Evolutionary conservation across 1,139 yeast species (phyloP).

Genomic region (Candida glucosophila): DNA sequence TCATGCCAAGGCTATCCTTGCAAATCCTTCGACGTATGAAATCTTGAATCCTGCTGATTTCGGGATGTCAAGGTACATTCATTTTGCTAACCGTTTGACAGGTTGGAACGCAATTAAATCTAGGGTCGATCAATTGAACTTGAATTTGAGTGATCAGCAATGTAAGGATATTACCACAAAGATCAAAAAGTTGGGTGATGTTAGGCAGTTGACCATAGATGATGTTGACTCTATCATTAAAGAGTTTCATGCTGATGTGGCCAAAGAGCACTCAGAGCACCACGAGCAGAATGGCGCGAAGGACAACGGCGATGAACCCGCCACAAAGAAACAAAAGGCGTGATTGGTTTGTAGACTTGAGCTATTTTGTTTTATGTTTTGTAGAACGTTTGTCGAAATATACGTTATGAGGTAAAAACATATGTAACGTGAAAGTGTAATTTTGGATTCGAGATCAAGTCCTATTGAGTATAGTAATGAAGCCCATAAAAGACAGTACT

Average conservation of each 20-base stretch:
- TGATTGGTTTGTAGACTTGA: too few relatives aligned
- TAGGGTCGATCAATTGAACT: slow-evolving; percentile 40
- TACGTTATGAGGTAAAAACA: too few relatives aligned
- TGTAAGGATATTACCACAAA: slow-evolving; percentile 47
- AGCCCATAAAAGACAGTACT: too few relatives aligned
- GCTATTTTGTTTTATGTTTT: too few relatives aligned
- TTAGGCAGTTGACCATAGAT: slow-evolving; percentile 39
- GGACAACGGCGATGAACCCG: slow-evolving; percentile 27
- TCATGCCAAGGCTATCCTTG: slow-evolving; percentile 53
- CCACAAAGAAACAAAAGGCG: slow-evolving; percentile 28
- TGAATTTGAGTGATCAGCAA: slow-evolving; percentile 45
- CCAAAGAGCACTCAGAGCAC: too few relatives aligned
- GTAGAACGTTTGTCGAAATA: too few relatives aligned
- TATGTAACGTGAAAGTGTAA: too few relatives aligned
- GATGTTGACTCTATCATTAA: slow-evolving; percentile 42
- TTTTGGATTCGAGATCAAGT: too few relatives aligned
- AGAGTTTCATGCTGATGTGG: slow-evolving; percentile 32
- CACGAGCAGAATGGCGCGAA: too few relatives aligned
- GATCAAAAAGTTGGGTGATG: slow-evolving; percentile 50
- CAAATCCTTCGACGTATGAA: slow-evolving; percentile 54
- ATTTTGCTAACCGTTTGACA: slow-evolving; percentile 50
- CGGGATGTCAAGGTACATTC: slow-evolving; percentile 49
- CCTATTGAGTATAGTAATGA: too few relatives aligned
- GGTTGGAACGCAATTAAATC: slow-evolving; percentile 48
- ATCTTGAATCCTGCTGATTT: slow-evolving; percentile 50